Evolutionary conservation across 257 asterid species (phyloP), one percentile per base, ranked within the genome.

Genomic region (Nicotiana sylvestris): DNA sequence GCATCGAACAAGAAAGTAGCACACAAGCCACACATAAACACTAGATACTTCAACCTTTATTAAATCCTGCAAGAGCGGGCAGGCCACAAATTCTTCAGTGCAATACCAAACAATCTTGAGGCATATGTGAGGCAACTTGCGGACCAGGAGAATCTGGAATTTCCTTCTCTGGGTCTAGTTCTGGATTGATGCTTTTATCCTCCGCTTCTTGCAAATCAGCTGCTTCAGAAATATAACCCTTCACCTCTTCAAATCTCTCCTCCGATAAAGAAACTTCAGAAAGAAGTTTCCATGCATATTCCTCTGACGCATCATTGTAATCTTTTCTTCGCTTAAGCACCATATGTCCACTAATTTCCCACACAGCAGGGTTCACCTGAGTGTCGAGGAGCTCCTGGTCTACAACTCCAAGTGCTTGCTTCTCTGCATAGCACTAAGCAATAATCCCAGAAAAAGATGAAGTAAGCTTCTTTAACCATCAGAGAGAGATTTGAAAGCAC

Each of bases 311-410:
- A 68, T 91, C 89, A 1, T 88, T 86, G 35, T 88, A 92, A 84
- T 92, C 94, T 85, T 85, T 87, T 82, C 88, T 89, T 82, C 90
- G 85, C 82, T 93, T 92, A 4, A 91, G 91, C 80, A 93, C 93
- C 85, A 92, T 93, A 70, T 93, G 97, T 15, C 98, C 98, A 72
- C 93, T 88, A 21, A 93, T 91, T 87, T 93, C 95, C 97, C 97
- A 93, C 60, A 90, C 94, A 39, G 93, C 98, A 0, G 97, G 98
- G 74, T 93, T 93, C 85, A 92, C 95, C 85, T 90, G 92, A 83
- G 95, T 91, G 68, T 90, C 90, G 56, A 91, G 83, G 53, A 90
- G 88, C 87, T 89, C 90, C 53, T 80, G 87, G 85, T 77, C 86
- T 70, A 90, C 97, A 87, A 89, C 88, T 78, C 92, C 95, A 10